These are phyloP conservation scores for Paramecium bursaria DNA, from an alignment of 73 alveolate species.

Conservation along the genomic window DNA sequence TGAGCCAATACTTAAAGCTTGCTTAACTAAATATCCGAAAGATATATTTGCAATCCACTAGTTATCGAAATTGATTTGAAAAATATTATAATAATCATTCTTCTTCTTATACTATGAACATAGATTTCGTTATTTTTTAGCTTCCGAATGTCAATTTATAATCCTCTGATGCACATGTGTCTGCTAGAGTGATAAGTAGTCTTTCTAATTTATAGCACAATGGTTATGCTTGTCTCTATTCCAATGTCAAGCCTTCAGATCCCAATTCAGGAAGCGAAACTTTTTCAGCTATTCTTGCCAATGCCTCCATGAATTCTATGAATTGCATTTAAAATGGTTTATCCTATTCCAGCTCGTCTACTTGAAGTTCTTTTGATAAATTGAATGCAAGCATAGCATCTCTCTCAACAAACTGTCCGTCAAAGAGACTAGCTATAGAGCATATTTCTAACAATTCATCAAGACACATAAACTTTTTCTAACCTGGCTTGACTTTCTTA, in stretches of 20 bases:
- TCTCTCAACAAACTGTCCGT: slow-evolving; percentile 81
- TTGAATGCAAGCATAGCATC: slow-evolving; percentile 76
- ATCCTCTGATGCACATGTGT: slow-evolving; percentile 56
- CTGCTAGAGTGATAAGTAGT: background rate
- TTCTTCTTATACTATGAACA: too few relatives aligned
- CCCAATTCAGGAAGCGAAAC: slow-evolving; percentile 33
- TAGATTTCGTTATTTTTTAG: too few relatives aligned
- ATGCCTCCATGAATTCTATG: slow-evolving; percentile 80
- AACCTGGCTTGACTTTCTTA: slow-evolving; percentile 77
- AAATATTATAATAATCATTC: too few relatives aligned
- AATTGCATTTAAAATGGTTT: slow-evolving; percentile 73
- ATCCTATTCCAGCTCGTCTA: slow-evolving; percentile 77
- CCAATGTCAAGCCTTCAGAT: slow-evolving; percentile 51
- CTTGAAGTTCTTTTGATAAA: slow-evolving; percentile 81
- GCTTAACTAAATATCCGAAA: background rate
- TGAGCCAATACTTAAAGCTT: slow-evolving; percentile 1
- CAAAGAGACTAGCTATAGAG: slow-evolving; percentile 67
- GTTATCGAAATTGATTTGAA: too few relatives aligned
- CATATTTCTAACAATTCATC: slow-evolving; percentile 76
- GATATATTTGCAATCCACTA: too few relatives aligned
- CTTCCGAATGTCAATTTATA: slow-evolving; percentile 28
- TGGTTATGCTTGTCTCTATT: slow-evolving; percentile 6
- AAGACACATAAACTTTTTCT: slow-evolving; percentile 78
- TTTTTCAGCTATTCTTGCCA: slow-evolving; percentile 79
- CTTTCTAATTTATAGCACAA: slow-evolving; percentile 30